Evolutionary conservation across 2,329 filamentous ascomycete species (phyloP), one percentile per base, ranked within the genome.

Genomic region (Botrytis cinerea): DNA sequence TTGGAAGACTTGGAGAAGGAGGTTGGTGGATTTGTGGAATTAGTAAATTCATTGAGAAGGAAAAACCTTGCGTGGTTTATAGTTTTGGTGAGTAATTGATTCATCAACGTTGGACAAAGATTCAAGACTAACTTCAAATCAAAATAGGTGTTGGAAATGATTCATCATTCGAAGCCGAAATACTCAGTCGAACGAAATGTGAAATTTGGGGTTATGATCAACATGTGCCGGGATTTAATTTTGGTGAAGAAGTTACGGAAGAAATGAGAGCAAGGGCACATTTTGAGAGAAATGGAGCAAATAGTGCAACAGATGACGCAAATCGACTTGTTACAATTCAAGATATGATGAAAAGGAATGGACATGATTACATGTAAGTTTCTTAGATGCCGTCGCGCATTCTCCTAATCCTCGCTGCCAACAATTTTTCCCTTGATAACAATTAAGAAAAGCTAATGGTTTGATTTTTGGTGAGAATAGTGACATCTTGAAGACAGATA

Each of bases 11-110:
- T 14, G 83, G 83, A 38, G 82, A 84, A 66, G 83, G 83, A 32
- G 83, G 83, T 45, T 84, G 84, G 75, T 83, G 82, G 81, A 80
- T 84, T 35, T 84, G 83, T 77, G 83, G 83, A 60, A 82, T 84
- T 80, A 81, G 79, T 22, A 77, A 78, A 45, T 82, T 81, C 74
- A 80, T 81, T 8, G 75, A 77, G n/a, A 75, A 77, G n/a, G 35
- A 38, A 48, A 32, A 59, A 14, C 38, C 35, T 72, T 72, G 70
- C 40, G 38, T 72, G 28, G 38, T 72, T 38, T 72, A 72, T 59
- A 72, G 70, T 60, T 72, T 72, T 72, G 70, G 70, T 67, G 8
- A 60, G 70, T 60, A 28, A 9, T 57, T 40, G 10, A 70, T 70
- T 43, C 20, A 25, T 45, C 3, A 20, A 40, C 9, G 4, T 16